Conservation (phyloP, 805 yeast genomes). For the Schwanniomyces polymorphus region DNA sequence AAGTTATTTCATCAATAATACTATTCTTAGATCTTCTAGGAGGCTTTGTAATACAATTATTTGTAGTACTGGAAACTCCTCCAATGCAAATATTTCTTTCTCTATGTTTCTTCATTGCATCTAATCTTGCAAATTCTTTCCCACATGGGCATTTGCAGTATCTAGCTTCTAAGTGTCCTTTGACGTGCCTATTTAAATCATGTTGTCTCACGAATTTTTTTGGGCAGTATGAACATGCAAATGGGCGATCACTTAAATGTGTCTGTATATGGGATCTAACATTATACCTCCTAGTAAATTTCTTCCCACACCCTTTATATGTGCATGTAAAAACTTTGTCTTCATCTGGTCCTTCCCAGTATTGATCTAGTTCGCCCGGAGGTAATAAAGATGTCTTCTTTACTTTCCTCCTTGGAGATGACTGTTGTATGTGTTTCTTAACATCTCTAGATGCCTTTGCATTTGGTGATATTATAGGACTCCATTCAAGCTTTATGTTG, state of each 20-base stretch:
- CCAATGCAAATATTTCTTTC: constrained; percentile 80
- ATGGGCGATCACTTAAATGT: constrained; percentile 92
- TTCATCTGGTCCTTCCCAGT: constrained; percentile 76
- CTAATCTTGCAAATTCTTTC: constrained; percentile 87
- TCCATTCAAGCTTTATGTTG: constrained; percentile 40
- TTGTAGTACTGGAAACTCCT: constrained; percentile 42
- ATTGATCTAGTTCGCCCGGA: constrained; percentile 84
- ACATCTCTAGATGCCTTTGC: constrained; percentile 22
- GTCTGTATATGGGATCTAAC: constrained; percentile 96
- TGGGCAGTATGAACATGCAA: constrained; percentile 72
- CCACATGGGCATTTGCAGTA: constrained; percentile 83
- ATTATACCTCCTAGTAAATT: constrained; percentile 85
- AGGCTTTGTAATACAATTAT: constrained; percentile 24
- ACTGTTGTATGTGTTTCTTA: constrained; percentile 35
- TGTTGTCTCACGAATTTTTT: constrained; percentile 94
- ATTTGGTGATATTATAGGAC: constrained; percentile 43
- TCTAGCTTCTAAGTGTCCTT: constrained; percentile 76
- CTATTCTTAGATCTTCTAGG: constrained; percentile 8
- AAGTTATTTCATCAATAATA: constrained; percentile 10
- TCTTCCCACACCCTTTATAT: constrained; percentile 76
- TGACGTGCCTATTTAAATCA: constrained; percentile 86
- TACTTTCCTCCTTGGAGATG: constrained; percentile 48
- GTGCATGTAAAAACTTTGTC: constrained; percentile 73
- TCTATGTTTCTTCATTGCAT: constrained; percentile 82
- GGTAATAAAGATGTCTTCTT: constrained; percentile 72